Evolutionary conservation across 2,329 filamentous ascomycete species (phyloP), one percentile per base, ranked within the genome.

Genomic region (Ophiostoma populinum): DNA sequence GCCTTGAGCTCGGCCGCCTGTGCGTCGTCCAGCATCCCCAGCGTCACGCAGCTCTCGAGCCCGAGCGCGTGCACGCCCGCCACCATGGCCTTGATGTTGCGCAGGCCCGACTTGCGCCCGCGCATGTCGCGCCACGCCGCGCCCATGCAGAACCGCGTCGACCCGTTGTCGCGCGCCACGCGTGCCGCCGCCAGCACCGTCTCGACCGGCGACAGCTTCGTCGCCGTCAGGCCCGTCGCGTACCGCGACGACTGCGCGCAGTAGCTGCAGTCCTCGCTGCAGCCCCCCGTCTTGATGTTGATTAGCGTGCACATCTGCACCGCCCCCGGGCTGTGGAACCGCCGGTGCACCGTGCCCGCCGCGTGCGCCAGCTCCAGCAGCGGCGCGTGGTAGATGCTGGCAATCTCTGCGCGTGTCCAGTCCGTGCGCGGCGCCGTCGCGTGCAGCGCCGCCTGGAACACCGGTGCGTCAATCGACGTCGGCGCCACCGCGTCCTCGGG

Each of bases 271-370:
- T 93, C 85, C 55, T 92, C 85, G 46, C 73, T 83, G 58, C 85
- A 93, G 32, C 85, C 85, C 36, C 85, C 85, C 7, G 82, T 92
- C 54, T 93, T 93, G 63, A 93, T 93, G 63, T 92, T 92, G 80
- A 92, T 92, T 39, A 93, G 65, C 0, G 85, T 93, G 61, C 85
- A 93, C 57, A 92, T 78, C 56, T 93, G 85, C 43, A 93, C 81
- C 19, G 81, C 75, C 31, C 75, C 65, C 6, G 85, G 80, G 49
- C 80, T 70, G 58, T 92, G 85, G 61, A 92, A 92, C 47, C 78
- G 76, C 30, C 82, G 75, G 56, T 93, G 85, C 38, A 92, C 25
- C 6, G 35, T 32, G 26, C 34, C 38, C 3, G 34, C 34, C 9
- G 38, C 34, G 24, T 34, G 25, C 9, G 38, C 35, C 8, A 40